Percentiles rank a stretch among this genome's conserved stretches.
Evolutionary conservation across 1,284 basidiomycete genomes (phyloP).

Genomic region (Boletus sp.): DNA sequence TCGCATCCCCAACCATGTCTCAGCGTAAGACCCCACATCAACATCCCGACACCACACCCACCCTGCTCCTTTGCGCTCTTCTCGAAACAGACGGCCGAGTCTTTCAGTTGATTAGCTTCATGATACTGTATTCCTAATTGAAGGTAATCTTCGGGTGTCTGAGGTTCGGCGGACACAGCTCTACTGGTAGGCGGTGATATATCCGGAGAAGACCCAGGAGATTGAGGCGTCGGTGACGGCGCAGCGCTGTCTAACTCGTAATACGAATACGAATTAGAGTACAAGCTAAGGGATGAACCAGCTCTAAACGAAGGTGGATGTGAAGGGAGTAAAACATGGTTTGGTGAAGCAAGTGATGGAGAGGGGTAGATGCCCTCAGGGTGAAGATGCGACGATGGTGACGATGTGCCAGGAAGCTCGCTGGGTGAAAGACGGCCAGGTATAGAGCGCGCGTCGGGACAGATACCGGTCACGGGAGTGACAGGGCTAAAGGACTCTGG

Average conservation of each 20-base stretch:
- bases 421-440: constrained; percentile 1
- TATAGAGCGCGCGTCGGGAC: background rate
- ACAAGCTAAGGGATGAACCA: constrained; percentile 48
- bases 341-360: constrained; percentile 14
- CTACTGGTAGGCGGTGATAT: constrained; percentile 20
- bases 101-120: constrained; percentile 69
- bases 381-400: constrained; percentile 18
- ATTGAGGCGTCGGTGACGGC: constrained; percentile 11
- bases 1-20: constrained; percentile 85
- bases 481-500: constrained; percentile 15
- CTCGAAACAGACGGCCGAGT: constrained; percentile 79
- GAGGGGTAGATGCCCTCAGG: constrained; percentile 16
- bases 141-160: constrained; percentile 59
- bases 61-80: constrained; percentile 70
- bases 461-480: constrained; percentile 23
- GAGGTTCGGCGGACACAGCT: constrained; percentile 19
- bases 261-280: constrained; percentile 59
- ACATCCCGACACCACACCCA: constrained; percentile 85
- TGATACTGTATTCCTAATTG: constrained; percentile 80
- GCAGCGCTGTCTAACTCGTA: constrained; percentile 50
- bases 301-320: constrained; percentile 35
- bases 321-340: constrained; percentile 18
- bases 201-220: constrained; percentile 19
- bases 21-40: constrained; percentile 88
- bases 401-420: background rate